These are phyloP conservation scores for Crithidia mellificae DNA, from an alignment of 208 protist species.

Conservation along the genomic window DNA sequence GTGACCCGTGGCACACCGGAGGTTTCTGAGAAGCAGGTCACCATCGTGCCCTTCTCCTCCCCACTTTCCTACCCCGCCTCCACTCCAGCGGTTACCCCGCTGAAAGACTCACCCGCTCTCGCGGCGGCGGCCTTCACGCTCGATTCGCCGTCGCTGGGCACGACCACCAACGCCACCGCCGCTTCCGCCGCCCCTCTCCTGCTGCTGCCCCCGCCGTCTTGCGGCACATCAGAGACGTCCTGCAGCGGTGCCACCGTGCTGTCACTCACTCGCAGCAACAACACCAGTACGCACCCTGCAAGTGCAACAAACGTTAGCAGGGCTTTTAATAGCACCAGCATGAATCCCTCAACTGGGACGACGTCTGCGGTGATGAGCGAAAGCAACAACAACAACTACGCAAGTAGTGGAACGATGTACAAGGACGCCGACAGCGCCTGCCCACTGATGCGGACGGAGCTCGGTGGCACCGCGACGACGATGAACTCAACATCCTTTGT, in stretches of 20 bases:
- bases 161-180: not conserved
- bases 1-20: too few relatives aligned
- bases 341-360: too few relatives aligned
- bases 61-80: not conserved
- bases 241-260: not conserved
- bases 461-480: constrained; percentile 2
- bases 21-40: not conserved
- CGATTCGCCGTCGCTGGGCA: not conserved
- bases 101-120: not conserved
- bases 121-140: not conserved
- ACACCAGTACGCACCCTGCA: too few relatives aligned
- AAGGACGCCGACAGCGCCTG: not conserved
- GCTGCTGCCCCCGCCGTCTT: not conserved
- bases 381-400: not conserved
- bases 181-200: not conserved
- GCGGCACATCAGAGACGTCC: not conserved
- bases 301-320: not conserved
- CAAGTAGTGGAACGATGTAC: not conserved
- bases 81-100: not conserved
- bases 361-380: too few relatives aligned
- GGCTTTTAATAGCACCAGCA: not conserved
- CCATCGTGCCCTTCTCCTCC: not conserved
- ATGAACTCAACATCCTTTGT: constrained; percentile 12
- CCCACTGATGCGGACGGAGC: not conserved
- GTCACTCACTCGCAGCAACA: too few relatives aligned